phyloP scores from a whole-genome alignment of 805 yeast genomes.

The Isabelozyma pseudorhagii region DNA sequence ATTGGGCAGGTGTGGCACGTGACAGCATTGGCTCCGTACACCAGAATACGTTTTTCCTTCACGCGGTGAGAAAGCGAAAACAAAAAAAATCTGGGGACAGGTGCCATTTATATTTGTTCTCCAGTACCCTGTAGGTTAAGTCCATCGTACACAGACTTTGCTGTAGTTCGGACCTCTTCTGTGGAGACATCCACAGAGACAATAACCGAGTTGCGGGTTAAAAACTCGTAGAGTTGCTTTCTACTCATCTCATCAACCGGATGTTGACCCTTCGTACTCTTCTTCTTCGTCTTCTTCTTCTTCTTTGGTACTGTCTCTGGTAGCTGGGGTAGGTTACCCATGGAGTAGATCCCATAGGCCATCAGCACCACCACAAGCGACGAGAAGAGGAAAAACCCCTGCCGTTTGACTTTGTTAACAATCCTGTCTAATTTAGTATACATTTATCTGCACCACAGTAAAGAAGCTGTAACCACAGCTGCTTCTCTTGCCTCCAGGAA shows the following conservation, averaged over 20 bases:
- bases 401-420: conserved; percentile 26
- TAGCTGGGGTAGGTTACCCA: conserved; percentile 11
- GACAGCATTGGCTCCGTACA: background rate
- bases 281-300: background rate
- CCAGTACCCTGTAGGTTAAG: background rate
- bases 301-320: conserved; percentile 5
- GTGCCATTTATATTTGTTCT: background rate
- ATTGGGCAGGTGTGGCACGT: background rate
- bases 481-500: no score
- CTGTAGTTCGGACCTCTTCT: background rate
- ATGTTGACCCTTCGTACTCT: conserved; percentile 4
- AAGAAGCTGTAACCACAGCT: no score
- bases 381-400: conserved; percentile 33
- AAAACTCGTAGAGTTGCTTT: conserved; percentile 12
- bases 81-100: background rate
- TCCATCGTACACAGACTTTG: background rate
- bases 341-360: conserved; percentile 21
- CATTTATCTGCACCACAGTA: background rate
- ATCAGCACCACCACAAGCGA: conserved; percentile 27
- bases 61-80: background rate
- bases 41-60: background rate
- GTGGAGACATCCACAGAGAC: background rate
- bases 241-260: conserved; percentile 12
- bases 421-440: conserved; percentile 27
- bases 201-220: conserved; percentile 5